phyloP scores from a whole-genome alignment of 352 stramenopile genomes.

The Phytophthora ramorum region DNA sequence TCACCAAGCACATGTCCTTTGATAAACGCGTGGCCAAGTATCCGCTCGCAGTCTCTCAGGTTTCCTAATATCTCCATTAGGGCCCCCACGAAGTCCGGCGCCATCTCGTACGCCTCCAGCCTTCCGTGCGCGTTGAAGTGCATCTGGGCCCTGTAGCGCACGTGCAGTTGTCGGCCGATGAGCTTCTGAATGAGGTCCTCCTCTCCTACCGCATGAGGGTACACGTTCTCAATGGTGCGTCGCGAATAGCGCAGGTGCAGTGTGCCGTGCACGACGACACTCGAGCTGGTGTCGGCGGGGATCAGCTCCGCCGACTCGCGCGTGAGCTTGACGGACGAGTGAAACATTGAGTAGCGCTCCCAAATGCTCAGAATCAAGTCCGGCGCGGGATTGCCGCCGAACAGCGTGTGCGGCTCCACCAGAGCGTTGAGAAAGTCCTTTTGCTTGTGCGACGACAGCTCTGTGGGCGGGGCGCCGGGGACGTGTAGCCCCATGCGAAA shows the following conservation, averaged over 20 bases:
- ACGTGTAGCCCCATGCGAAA: slow-evolving; percentile 39
- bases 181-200: slow-evolving; percentile 54
- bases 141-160: slow-evolving; percentile 51
- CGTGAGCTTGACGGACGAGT: slow-evolving; percentile 41
- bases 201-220: slow-evolving; percentile 41
- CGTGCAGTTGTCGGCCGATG: slow-evolving; percentile 49
- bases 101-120: slow-evolving; percentile 40
- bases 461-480: slow-evolving; percentile 2
- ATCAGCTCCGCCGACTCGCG: slow-evolving; percentile 33
- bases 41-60: slow-evolving; percentile 42
- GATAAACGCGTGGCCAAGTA: slow-evolving; percentile 46
- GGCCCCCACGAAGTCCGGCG: slow-evolving; percentile 43
- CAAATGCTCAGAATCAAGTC: slow-evolving; percentile 35
- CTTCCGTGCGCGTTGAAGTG: slow-evolving; percentile 45
- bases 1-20: slow-evolving; percentile 35
- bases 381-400: slow-evolving; percentile 28
- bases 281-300: slow-evolving; percentile 27
- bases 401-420: slow-evolving; percentile 30
- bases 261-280: slow-evolving; percentile 36
- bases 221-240: slow-evolving; percentile 57
- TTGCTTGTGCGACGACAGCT: slow-evolving; percentile 21
- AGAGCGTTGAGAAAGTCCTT: slow-evolving; percentile 35
- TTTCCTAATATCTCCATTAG: slow-evolving; percentile 47
- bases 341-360: slow-evolving; percentile 37
- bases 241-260: slow-evolving; percentile 56